Evolutionary conservation across 2,329 filamentous ascomycete genomes (phyloP).

Genomic region (Fusarium napiforme): DNA sequence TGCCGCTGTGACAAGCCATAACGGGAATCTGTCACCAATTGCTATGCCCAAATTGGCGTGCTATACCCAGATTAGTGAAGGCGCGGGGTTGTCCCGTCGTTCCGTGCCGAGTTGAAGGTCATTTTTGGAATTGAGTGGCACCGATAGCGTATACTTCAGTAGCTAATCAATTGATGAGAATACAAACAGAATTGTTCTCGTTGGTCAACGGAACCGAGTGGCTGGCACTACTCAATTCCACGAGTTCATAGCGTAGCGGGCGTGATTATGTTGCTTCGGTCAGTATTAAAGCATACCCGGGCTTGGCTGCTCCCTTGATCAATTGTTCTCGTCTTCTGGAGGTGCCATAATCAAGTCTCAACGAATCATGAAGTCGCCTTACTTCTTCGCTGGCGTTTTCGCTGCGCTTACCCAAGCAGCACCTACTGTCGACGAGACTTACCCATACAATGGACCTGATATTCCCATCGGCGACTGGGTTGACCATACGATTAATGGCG

Average conservation of each 20-base stretch:
- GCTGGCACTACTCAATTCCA: background rate
- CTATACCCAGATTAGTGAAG: background rate
- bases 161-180: background rate
- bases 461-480: constrained; percentile 1
- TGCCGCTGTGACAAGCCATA: background rate
- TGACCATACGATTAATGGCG: background rate
- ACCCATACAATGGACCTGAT: background rate
- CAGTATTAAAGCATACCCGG: background rate
- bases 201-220: background rate
- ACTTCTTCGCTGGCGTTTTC: accelerated
- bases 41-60: background rate
- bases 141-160: background rate
- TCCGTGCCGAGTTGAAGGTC: background rate
- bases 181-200: accelerated
- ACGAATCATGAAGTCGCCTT: accelerated
- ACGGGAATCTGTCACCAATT: too few species aligned
- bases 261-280: accelerated
- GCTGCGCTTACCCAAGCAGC: background rate
- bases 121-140: background rate
- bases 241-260: background rate
- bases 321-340: accelerated
- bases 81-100: background rate
- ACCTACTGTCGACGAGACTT: background rate
- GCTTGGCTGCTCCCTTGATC: background rate
- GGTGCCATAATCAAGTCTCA: accelerated